A percentile compares a stretch with the other conserved stretches of the same genome.
phyloP scores from a whole-genome alignment of 306 rosid species.

The Citrullus colocynthis region DNA sequence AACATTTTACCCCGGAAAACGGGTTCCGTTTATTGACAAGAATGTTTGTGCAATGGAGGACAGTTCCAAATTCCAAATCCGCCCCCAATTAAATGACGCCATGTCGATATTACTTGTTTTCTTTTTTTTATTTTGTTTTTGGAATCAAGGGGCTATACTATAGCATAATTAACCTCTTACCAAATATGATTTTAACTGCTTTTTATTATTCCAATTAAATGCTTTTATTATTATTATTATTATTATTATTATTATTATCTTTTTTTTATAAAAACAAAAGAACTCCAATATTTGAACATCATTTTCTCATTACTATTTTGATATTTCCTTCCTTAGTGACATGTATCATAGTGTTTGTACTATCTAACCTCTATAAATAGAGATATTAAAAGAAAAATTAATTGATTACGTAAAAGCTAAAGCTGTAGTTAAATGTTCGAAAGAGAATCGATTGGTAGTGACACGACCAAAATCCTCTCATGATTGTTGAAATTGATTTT shows the following conservation, averaged over 20 bases:
- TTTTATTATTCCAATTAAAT: background rate
- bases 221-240: background rate
- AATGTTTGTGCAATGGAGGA: constrained; percentile 4
- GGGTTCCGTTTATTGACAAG: constrained; percentile 10
- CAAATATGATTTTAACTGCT: background rate
- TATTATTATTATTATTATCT: background rate
- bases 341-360: background rate
- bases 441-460: too few species aligned
- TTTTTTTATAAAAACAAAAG: too few species aligned
- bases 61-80: background rate
- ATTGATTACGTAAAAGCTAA: too few species aligned
- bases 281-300: background rate
- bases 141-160: background rate
- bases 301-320: background rate
- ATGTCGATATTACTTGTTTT: background rate
- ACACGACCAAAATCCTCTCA: too few species aligned
- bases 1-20: constrained; percentile 5
- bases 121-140: background rate
- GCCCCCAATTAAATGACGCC: background rate
- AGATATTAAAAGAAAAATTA: background rate
- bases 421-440: too few species aligned
- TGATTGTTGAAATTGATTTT: too few species aligned
- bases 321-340: background rate
- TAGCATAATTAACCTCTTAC: background rate
- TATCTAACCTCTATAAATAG: background rate